Percentiles rank a stretch among this genome's conserved stretches.
Evolutionary conservation across 176 grass and related monocot species (phyloP).

Genomic region (Paspalum vaginatum): DNA sequence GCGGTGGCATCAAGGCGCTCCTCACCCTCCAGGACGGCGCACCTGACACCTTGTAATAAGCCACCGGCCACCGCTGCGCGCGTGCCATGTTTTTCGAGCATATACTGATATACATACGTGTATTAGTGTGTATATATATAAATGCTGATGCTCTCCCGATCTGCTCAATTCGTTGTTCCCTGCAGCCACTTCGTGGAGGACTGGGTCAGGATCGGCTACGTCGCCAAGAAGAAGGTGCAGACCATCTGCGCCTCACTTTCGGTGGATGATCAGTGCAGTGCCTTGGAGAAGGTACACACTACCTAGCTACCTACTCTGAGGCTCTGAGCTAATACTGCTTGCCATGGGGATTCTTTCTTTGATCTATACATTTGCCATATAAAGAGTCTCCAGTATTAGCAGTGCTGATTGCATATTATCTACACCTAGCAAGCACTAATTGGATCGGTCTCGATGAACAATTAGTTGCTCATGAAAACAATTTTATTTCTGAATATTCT

Average conservation of each 20-base stretch:
- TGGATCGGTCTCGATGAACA: no score
- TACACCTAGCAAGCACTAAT: no score
- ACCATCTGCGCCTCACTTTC: slow-evolving; percentile 4
- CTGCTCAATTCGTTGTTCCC: not conserved
- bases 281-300: slow-evolving; percentile 62
- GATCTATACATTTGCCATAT: no score
- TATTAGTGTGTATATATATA: not conserved
- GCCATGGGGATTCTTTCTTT: not conserved
- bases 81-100: no score
- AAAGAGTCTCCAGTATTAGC: no score
- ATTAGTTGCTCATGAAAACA: not conserved
- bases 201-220: slow-evolving; percentile 77
- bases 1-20: slow-evolving; percentile 94
- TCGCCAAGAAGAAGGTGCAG: slow-evolving; percentile 71
- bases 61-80: no score
- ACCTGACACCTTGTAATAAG: slow-evolving; percentile 68
- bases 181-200: slow-evolving; percentile 86
- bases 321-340: not conserved
- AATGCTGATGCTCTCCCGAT: not conserved
- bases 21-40: slow-evolving; percentile 75
- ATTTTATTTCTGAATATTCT: not conserved
- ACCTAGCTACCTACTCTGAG: no score
- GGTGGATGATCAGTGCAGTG: slow-evolving; percentile 64
- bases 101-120: no score
- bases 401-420: not conserved